Percentiles rank a stretch among this genome's conserved stretches.
These are phyloP conservation scores for Saitozyma sp. DNA, from an alignment of 768 basidiomycete species.

Conservation along the genomic window DNA sequence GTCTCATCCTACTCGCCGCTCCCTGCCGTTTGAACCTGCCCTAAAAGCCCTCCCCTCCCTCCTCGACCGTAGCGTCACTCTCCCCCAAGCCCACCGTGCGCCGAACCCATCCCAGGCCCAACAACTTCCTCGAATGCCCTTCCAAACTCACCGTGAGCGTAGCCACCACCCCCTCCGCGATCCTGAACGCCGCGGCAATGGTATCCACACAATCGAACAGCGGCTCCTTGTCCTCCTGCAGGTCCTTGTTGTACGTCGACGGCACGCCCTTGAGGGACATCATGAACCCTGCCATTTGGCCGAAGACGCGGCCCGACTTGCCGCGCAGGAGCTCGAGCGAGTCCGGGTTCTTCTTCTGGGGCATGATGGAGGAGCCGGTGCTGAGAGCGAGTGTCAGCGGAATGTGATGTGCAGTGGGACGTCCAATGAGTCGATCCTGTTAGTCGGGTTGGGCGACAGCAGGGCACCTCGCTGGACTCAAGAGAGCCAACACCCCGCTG, in stretches of 20 bases:
- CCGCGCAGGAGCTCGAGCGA: constrained; percentile 92
- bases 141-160: constrained; percentile 71
- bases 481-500: no score
- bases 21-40: no score
- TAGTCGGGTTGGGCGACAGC: no score
- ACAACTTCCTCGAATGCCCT: no score
- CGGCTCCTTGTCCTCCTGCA: constrained; percentile 98
- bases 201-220: constrained; percentile 92
- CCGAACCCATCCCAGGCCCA: neutral
- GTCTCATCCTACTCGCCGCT: no score
- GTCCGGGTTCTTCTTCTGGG: constrained; percentile 98
- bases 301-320: constrained; percentile 91
- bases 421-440: no score
- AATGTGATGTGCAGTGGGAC: no score
- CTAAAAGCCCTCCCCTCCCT: no score
- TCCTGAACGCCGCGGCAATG: constrained; percentile 79
- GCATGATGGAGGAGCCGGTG: constrained; percentile 99
- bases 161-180: constrained; percentile 90
- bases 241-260: constrained; percentile 98
- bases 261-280: constrained; percentile 97
- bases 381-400: constrained; percentile 56
- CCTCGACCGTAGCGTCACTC: neutral
- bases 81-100: neutral
- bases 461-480: no score
- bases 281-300: constrained; percentile 96